Base-by-base conservation (phyloP, 345 rosid species). In the Citrus unshiu region DNA sequence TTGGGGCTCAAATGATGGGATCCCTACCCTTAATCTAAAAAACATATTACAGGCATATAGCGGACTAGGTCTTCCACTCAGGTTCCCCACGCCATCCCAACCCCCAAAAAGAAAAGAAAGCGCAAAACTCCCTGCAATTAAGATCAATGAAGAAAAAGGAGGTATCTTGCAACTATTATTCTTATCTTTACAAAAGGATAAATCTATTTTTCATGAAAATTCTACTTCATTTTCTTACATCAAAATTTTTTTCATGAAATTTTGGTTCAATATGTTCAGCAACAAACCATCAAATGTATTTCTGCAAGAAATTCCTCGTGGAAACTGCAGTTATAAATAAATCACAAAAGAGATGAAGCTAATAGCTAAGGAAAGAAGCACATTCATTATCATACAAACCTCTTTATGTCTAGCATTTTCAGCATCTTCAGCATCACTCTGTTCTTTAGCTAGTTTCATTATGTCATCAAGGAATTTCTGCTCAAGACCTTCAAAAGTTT, bases 391-490 rank as follows among this genome's bases (percentile, higher is more conserved):
- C 37, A 70, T n/a, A 71, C 90, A 83, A 66, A 94, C 98, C 97
- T 91, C 96, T 77, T 90, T 90, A 80, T 94, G 98, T 83, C 98
- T 85, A 56, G 82, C 83, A 81, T 86, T 90, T 88, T 94, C 97
- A 74, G 92, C 87, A 82, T 94, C 98, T 84, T 94, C 98, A 34
- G 94, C 97, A 79, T 87, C 86, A 51, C 78, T 86, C 81, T 91
- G 94, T 63, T 91, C 94, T 72, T 93, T 94, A 27, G 87, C 88
- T 75, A 94, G 88, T 81, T 89, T 91, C 66, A 70, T 71, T 73
- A 94, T 81, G 80, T 91, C 97, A 77, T 91, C 95, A 77, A 78
- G 84, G 83, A 91, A 91, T 80, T 90, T 92, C 79, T 85, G 91
- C 80, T 92, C 92, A 37, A 94, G 85, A 74, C 89, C 88, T 80